These are phyloP conservation scores for Astraeus odoratus DNA, from an alignment of 768 basidiomycete genomes.

Conservation along the genomic window DNA sequence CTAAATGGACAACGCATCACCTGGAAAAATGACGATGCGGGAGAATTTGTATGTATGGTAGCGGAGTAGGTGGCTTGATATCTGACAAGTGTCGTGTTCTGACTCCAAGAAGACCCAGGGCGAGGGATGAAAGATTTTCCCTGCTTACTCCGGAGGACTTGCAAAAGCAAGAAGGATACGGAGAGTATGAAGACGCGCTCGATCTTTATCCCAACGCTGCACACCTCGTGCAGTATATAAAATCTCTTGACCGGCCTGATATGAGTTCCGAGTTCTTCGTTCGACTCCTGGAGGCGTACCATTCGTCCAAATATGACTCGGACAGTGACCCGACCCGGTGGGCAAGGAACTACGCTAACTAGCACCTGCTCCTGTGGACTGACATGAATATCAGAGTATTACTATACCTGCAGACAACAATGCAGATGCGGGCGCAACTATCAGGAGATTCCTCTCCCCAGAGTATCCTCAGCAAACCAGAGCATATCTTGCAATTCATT, in stretches of 20 bases:
- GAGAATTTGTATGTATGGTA: conserved; percentile 35
- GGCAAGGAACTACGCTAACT: not conserved
- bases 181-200: conserved; percentile 48
- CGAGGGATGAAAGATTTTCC: conserved; percentile 26
- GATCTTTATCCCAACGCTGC: conserved; percentile 70
- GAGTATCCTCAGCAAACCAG: conserved; percentile 54
- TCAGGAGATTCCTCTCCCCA: conserved; percentile 46
- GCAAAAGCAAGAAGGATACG: conserved; percentile 31
- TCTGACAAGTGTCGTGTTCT: not conserved
- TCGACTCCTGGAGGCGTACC: conserved; percentile 64
- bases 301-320: conserved; percentile 17
- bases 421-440: conserved; percentile 72
- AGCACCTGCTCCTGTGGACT: not conserved
- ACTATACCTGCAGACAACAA: conserved; percentile 70
- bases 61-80: conserved; percentile 33
- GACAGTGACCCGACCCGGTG: conserved; percentile 21
- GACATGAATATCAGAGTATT: conserved; percentile 42
- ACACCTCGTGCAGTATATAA: conserved; percentile 61
- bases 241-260: conserved; percentile 58
- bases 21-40: conserved; percentile 54
- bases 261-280: conserved; percentile 72
- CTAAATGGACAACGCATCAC: conserved; percentile 41
- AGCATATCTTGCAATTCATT: conserved; percentile 75
- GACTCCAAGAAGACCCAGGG: conserved; percentile 1
- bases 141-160: conserved; percentile 50